Evolutionary conservation across 2,329 filamentous ascomycete species (phyloP), one percentile per base, ranked within the genome.

Genomic region (Colletotrichum sp.): DNA sequence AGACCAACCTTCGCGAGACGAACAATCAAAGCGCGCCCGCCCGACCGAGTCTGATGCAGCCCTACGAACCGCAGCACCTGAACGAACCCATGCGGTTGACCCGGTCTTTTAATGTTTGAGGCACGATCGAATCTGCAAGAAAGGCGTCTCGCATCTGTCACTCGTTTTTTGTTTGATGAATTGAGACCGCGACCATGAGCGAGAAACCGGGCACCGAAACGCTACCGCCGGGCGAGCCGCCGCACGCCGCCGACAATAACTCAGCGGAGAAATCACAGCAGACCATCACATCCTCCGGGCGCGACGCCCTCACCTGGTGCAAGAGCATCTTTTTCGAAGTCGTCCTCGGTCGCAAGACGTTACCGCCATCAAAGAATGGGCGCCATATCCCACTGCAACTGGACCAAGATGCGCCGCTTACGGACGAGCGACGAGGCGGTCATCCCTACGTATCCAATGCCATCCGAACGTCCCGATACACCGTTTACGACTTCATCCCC

Each of bases 381-480:
- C 86, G 88, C 15, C 86, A 85, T 72, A 84, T 90, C 26, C 87
- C 87, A 7, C 82, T 90, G 48, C 80, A 80, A 67, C 79, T 87
- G 77, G 82, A 85, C 77, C 81, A 83, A 65, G 80, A 83, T 38
- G 78, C 83, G 52, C 83, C 86, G 21, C 82, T 91, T 28, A 79
- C 88, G 70, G 90, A 92, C 79, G 82, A 88, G 43, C 86, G 89
- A 71, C 88, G 89, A 32, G 89, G 88, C 58, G 74, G 71, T 6
- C 83, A 85, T 57, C 79, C 86, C 8, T 92, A 88, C 82, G 81
- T 91, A 61, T 88, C 88, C 70, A 92, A 92, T 82, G 92, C 89
- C 78, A 96, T 98, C 78, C 92, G 95, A 57, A 96, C 94, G 1
- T 95, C 94, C 78, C 92, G 95, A 64, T 98, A 98, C 83, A 97